Evolutionary conservation across 2,329 filamentous ascomycete species (phyloP), one percentile per base, ranked within the genome.

Genomic region (Fusarium brevicatenulatum): DNA sequence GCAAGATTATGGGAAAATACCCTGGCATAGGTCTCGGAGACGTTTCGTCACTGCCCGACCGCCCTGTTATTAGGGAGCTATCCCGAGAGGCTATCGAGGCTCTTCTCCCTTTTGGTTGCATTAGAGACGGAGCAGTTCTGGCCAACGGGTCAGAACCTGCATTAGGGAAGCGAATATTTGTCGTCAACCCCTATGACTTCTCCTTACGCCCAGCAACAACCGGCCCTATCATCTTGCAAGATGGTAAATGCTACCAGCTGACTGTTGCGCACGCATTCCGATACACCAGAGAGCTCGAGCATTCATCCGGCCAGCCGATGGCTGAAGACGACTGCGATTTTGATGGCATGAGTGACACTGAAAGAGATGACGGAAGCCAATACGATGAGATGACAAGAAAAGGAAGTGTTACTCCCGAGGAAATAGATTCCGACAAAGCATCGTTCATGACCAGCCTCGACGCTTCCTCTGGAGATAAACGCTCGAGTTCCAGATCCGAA

Each of bases 191-290:
- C 0, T 2, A 28, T 0, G 12, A 11, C 25, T 47, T 47, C 25
- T 21, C 25, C 19, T n/a, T 47, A 11, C 44, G 25, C 25, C 44
- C 25, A 30, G 44, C 13, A n/a, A 47, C 25, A 0, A 1, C 44
- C 4, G 28, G 44, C 0, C 44, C 25, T 1, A 21, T 30, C 6
- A 30, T 30, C 0, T 30, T 30, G 0, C 25, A 16, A 0, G 44
- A 0, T 5, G 44, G 2, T 0, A 16, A 0, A 30, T 47, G 25
- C 44, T 47, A 16, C 13, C 44, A 47, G 9, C 9, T 46, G 0
- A 28, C 43, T 15, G 43, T 46, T 46, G 43, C 43, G 1, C 43
- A 46, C 9, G 25, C 3, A 28, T 46, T 46, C 5, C 23, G 43
- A 15, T 2, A 46, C 0, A 28, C 9, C 2, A 46, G 8, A 0